A percentile compares a stretch with the other conserved stretches of the same genome.
These are phyloP conservation scores for Tolypocladium ovalisporum DNA, from an alignment of 2,329 filamentous ascomycete species.

Conservation along the genomic window DNA sequence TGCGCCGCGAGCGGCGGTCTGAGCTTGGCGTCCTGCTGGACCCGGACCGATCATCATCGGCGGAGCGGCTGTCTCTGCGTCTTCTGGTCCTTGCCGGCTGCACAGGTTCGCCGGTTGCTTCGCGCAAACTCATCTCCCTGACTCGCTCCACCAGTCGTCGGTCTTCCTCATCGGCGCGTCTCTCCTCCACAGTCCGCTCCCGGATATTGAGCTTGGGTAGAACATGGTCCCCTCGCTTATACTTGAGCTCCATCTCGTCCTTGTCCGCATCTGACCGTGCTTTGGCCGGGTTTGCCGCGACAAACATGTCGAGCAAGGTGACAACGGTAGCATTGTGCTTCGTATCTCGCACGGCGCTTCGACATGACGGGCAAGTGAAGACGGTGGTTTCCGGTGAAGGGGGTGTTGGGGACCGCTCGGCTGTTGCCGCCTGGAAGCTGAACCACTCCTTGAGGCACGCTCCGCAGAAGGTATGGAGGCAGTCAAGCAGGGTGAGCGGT, in stretches of 20 bases:
- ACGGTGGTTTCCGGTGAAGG: conserved; percentile 35
- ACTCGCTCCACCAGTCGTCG: conserved; percentile 60
- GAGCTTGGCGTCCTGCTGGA: conserved; percentile 18
- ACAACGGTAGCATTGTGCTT: conserved; percentile 84
- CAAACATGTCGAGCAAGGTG: conserved; percentile 79
- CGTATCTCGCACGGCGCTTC: conserved; percentile 75
- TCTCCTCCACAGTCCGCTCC: conserved; percentile 41
- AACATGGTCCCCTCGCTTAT: conserved; percentile 73
- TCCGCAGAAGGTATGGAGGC: conserved; percentile 91
- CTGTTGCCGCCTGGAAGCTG: conserved; percentile 57
- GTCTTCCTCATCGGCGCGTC: conserved; percentile 53
- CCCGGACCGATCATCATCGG: conserved; percentile 16
- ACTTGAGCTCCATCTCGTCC: conserved; percentile 62
- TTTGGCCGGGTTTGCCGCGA: conserved; percentile 68
- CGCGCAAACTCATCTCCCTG: conserved; percentile 61
- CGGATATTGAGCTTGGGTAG: conserved; percentile 49
- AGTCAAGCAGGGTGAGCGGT: conserved; percentile 83
- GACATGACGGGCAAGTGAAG: conserved; percentile 90
- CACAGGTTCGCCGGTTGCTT: conserved; percentile 42
- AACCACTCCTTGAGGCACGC: conserved; percentile 97
- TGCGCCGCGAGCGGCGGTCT: conserved; percentile 17
- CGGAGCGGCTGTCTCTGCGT: conserved; percentile 24
- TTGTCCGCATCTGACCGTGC: conserved; percentile 62
- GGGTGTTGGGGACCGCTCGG: conserved; percentile 37
- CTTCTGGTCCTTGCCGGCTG: conserved; percentile 17